phyloP scores from a whole-genome alignment of 768 basidiomycete genomes.

The Lactifluus pinguis region DNA sequence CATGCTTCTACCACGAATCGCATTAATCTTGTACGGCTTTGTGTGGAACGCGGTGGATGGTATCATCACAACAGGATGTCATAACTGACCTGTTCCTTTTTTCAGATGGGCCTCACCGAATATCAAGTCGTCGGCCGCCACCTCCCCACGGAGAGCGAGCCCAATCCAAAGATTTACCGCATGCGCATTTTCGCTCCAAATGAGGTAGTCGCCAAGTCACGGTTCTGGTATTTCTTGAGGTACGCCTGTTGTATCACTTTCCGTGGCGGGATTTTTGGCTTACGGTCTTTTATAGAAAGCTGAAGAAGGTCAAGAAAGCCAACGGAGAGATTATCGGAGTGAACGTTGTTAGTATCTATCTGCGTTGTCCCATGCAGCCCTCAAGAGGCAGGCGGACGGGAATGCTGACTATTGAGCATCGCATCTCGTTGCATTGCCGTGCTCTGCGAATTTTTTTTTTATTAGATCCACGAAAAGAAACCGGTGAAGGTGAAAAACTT shows the following conservation, averaged over 20 bases:
- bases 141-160: slow-evolving; percentile 87
- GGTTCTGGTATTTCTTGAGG: slow-evolving; percentile 99
- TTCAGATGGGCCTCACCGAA: slow-evolving; percentile 75
- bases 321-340: slow-evolving; percentile 98
- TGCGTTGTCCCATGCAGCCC: slow-evolving; percentile 42
- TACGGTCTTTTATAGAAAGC: slow-evolving; percentile 45
- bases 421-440: slow-evolving; percentile 24
- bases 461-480: slow-evolving; percentile 94
- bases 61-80: slow-evolving; percentile 4
- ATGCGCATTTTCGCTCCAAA: slow-evolving; percentile 99
- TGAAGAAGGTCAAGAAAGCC: slow-evolving; percentile 99
- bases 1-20: background rate
- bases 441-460: slow-evolving; percentile 14
- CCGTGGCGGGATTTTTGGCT: background rate
- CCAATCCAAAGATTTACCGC: slow-evolving; percentile 96
- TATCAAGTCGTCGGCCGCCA: slow-evolving; percentile 98
- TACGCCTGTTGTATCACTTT: slow-evolving; percentile 26
- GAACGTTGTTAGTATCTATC: slow-evolving; percentile 75
- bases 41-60: slow-evolving; percentile 3
- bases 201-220: slow-evolving; percentile 96
- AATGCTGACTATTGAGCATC: slow-evolving; percentile 39
- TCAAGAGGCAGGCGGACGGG: slow-evolving; percentile 83
- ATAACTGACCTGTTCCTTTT: background rate
- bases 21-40: background rate
- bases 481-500: slow-evolving; percentile 99